Evolutionary conservation across 176 grass and related monocot species (phyloP).

Genomic region (Luzula sylvatica): DNA sequence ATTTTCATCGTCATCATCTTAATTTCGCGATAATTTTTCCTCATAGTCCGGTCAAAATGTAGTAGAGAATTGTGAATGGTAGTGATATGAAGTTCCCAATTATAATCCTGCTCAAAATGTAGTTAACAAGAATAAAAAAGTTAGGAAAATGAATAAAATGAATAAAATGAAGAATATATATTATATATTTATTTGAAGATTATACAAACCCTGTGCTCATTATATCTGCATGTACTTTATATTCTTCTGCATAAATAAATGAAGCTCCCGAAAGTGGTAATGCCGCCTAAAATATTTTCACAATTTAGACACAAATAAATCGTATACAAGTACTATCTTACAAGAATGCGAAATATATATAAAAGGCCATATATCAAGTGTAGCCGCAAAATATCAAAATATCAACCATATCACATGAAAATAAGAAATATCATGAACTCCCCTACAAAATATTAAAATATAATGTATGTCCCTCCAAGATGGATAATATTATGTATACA

Average conservation of each 20-base stretch:
- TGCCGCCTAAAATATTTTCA: conserved; percentile 37
- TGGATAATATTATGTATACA: too few relatives aligned
- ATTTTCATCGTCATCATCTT: too few relatives aligned
- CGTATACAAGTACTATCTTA: too few relatives aligned
- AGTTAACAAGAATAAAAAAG: not conserved
- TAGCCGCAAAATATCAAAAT: too few relatives aligned
- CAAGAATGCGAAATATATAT: too few relatives aligned
- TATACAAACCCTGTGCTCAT: conserved; percentile 78
- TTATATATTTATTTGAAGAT: not conserved
- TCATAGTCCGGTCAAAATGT: conserved; percentile 41
- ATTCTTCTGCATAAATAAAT: conserved; percentile 90
- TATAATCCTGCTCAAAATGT: conserved; percentile 57
- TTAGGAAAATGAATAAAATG: not conserved
- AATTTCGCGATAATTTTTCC: too few relatives aligned
- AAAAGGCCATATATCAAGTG: too few relatives aligned
- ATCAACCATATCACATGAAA: too few relatives aligned
- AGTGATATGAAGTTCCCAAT: conserved; percentile 69
- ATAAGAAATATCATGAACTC: too few relatives aligned
- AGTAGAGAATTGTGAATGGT: conserved; percentile 71
- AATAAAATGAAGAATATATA: not conserved
- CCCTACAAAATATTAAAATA: too few relatives aligned
- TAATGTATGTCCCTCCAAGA: too few relatives aligned
- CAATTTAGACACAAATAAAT: not conserved
- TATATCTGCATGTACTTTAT: conserved; percentile 74
- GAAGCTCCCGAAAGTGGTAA: conserved; percentile 62